phyloP scores from a whole-genome alignment of 345 rosid species.

The Syzygium oleosum region DNA sequence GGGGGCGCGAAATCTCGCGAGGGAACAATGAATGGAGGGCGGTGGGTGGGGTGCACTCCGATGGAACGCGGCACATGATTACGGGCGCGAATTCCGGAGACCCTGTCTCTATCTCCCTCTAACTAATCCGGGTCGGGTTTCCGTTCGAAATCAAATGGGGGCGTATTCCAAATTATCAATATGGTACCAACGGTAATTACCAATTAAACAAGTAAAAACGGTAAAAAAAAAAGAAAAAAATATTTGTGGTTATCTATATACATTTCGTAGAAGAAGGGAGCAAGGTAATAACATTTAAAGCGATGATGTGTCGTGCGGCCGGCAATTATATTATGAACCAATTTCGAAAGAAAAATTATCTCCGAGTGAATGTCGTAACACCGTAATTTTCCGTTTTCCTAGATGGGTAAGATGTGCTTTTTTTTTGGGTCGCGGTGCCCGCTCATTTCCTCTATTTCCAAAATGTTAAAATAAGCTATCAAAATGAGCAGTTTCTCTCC shows the following conservation, averaged over 20 bases:
- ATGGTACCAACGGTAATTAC: background rate
- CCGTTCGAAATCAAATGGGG: background rate
- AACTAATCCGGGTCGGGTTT: background rate
- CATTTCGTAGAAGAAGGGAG: background rate
- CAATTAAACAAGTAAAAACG: background rate
- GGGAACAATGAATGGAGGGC: background rate
- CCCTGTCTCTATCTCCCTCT: background rate
- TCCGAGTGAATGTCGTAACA: background rate
- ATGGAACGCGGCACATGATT: background rate
- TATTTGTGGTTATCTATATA: background rate
- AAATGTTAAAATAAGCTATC: too few species aligned
- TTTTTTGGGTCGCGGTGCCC: background rate
- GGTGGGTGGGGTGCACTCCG: background rate
- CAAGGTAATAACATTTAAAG: background rate
- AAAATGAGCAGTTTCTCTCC: background rate
- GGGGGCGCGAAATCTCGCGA: background rate
- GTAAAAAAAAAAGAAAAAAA: too few species aligned
- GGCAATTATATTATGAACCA: too few species aligned
- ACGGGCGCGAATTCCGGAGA: background rate
- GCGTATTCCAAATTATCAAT: background rate
- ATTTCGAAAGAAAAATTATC: background rate
- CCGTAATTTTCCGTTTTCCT: too few species aligned
- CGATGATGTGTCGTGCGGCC: background rate
- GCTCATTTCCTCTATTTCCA: background rate
- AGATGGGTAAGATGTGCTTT: too few species aligned